Conservation (phyloP, 768 basidiomycete genomes). For the Solioccasus polychromus region DNA sequence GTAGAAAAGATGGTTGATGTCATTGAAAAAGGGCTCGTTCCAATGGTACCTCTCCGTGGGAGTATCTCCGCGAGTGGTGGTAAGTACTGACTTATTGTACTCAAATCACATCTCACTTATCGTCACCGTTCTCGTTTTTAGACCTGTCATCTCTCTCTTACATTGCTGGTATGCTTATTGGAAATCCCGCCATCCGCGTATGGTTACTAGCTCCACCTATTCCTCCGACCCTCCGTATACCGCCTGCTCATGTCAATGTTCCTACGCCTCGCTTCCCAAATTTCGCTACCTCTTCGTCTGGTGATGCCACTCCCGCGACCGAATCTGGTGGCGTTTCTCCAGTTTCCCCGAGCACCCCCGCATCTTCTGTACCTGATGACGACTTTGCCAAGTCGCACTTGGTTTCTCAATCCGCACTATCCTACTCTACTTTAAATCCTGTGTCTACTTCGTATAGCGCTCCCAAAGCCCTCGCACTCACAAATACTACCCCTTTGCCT, state of each 20-base stretch:
- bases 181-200: conserved; percentile 76
- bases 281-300: conserved; percentile 5
- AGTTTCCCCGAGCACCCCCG: conserved; percentile 40
- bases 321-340: conserved; percentile 40
- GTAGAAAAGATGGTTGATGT: conserved; percentile 76
- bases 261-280: conserved; percentile 13
- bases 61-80: conserved; percentile 84
- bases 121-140: conserved; percentile 20
- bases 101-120: conserved; percentile 5
- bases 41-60: conserved; percentile 78
- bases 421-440: background rate
- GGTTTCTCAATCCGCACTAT: background rate
- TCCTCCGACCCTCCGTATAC: conserved; percentile 1
- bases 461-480: conserved; percentile 53
- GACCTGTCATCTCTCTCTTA: conserved; percentile 82
- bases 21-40: conserved; percentile 68
- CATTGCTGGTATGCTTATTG: conserved; percentile 76
- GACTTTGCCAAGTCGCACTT: conserved; percentile 13
- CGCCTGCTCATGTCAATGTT: conserved; percentile 8
- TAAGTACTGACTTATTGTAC: conserved; percentile 25
- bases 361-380: conserved; percentile 25
- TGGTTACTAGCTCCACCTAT: conserved; percentile 42
- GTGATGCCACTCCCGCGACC: conserved; percentile 17
- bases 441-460: conserved; percentile 17
- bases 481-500: conserved; percentile 60